Base-by-base conservation (phyloP, 768 basidiomycete species). In the Termitomyces sp. region DNA sequence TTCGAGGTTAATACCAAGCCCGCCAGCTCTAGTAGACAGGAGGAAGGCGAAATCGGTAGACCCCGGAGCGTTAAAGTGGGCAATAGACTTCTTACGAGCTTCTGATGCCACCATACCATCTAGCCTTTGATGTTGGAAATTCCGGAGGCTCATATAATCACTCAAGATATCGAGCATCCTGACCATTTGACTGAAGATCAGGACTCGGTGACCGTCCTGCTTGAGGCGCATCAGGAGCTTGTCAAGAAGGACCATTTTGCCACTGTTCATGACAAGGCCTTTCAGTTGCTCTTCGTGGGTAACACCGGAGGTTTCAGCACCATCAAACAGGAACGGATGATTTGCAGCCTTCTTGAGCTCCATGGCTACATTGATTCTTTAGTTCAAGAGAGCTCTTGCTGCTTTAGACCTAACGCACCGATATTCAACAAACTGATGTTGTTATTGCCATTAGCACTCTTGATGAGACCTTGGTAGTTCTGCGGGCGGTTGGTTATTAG, bases 111-210 rank as follows among this genome's bases (percentile, higher is more conserved):
- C 93, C 86, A 90, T 89, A 68, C 96, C 97, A 68, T 99, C 97
- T 37, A 99, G 79, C 13, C 97, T 88, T 71, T 98, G 97, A 74
- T 95, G 91, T 60, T 85, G 85, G 67, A 96, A 98, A 39, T 91
- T 91, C 48, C 97, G 83, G 56, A 95, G 77, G 40, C 77, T 75
- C 88, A 98, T 94, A 74, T 98, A 98, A 73, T 99, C 97, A 63
- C 92, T 95, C 66, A 99, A 84, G 70, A 99, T 98, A 74, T 99
- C 97, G 45, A 99, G 82, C 86, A 98, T 93, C 58, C 97, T 87
- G 58, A 98, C 95, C 97, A 99, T 99, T 74, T 98, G 94, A 67
- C 95, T 97, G 80, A 99, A 99, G 66, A 99, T 98, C 65, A 99
- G 82, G 27, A 99, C 97, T 50, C 97, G 91, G 67, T 98, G 97